Conservation (phyloP, 345 rosid genomes). For the Garcia nutans region DNA sequence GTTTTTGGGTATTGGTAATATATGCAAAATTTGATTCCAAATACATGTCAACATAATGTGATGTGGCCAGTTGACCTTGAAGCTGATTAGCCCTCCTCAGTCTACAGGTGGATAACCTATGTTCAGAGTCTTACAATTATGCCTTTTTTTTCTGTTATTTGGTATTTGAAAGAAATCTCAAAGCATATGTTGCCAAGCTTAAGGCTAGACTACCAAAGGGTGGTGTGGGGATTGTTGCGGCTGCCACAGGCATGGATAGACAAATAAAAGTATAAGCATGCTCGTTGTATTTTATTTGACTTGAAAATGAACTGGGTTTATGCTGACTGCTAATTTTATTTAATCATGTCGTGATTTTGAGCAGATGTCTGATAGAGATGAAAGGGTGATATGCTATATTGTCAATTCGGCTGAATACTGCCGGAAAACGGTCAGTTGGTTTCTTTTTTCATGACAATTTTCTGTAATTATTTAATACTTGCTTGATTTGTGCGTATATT, state of each 20-base stretch:
- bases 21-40: background rate
- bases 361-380: slow-evolving; percentile 95
- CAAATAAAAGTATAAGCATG: slow-evolving; percentile 71
- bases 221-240: slow-evolving; percentile 94
- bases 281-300: background rate
- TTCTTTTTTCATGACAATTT: slow-evolving; percentile 12
- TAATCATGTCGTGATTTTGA: slow-evolving; percentile 18
- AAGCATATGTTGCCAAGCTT: slow-evolving; percentile 89
- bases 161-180: slow-evolving; percentile 93
- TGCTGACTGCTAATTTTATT: slow-evolving; percentile 13
- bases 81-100: slow-evolving; percentile 1
- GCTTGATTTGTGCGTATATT: background rate
- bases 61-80: slow-evolving; percentile 3
- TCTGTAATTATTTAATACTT: slow-evolving; percentile 7
- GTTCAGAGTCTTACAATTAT: background rate
- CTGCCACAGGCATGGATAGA: slow-evolving; percentile 97
- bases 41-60: background rate
- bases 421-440: slow-evolving; percentile 74
- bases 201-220: slow-evolving; percentile 86
- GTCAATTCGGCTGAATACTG: slow-evolving; percentile 97
- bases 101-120: background rate
- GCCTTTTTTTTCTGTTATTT: slow-evolving; percentile 25
- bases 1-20: background rate
- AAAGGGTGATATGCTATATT: slow-evolving; percentile 86
- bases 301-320: background rate